A percentile compares a stretch with the other conserved stretches of the same genome.
phyloP scores from a whole-genome alignment of 164 flowering plant species.

The Stephania japonica region DNA sequence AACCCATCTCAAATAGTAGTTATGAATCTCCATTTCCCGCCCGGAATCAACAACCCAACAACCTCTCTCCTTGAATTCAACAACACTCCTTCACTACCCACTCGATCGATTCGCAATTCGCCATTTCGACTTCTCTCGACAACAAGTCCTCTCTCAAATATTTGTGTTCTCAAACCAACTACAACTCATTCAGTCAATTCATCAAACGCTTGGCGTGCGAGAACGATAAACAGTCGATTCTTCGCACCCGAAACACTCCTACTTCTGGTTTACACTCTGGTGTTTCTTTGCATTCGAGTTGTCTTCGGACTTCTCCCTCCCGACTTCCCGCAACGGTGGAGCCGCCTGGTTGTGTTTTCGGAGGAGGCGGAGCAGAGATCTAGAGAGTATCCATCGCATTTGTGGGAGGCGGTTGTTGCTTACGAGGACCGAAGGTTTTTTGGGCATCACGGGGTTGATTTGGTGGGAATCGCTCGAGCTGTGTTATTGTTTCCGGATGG shows the following conservation, averaged over 20 bases:
- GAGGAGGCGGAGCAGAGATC: slow-evolving; percentile 23
- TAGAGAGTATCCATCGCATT: slow-evolving; percentile 26
- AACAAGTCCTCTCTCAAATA: neutral
- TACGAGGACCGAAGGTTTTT: slow-evolving; percentile 43
- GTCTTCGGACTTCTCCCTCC: slow-evolving; percentile 24
- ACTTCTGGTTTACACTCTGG: slow-evolving; percentile 14
- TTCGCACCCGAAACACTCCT: slow-evolving; percentile 15
- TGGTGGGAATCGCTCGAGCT: slow-evolving; percentile 35
- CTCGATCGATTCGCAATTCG: neutral
- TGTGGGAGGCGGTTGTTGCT: slow-evolving; percentile 36
- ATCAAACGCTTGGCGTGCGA: neutral
- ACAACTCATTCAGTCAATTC: slow-evolving; percentile 10
- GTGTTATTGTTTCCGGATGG: slow-evolving; percentile 28
- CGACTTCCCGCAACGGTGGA: slow-evolving; percentile 33
- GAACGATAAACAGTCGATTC: neutral
- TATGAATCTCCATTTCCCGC: neutral
- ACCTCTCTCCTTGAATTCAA: neutral
- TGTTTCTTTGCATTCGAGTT: slow-evolving; percentile 25
- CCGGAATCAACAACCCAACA: neutral
- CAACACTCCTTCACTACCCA: neutral
- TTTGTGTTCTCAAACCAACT: neutral
- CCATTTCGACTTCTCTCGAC: neutral
- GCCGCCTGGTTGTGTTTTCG: slow-evolving; percentile 22
- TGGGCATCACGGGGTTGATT: slow-evolving; percentile 38
- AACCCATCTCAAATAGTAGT: too few species aligned